A percentile compares a stretch with the other conserved stretches of the same genome.
Conservation (phyloP, 768 basidiomycete genomes). For the Cystofilobasidium macerans region DNA sequence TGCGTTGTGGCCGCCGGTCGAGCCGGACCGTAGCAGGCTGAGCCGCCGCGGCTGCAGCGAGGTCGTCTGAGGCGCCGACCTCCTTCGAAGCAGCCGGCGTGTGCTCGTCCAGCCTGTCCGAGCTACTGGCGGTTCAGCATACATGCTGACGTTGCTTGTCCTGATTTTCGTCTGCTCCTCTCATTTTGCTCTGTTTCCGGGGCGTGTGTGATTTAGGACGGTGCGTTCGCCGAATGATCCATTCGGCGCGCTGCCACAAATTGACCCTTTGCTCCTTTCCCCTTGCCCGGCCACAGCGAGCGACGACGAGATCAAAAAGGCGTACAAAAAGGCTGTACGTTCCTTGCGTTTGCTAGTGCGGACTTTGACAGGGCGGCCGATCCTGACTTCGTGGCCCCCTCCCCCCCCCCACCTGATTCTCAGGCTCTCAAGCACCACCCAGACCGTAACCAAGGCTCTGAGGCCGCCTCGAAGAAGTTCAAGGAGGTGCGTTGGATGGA, state of each 20-base stretch:
- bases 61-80: not conserved
- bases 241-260: too few relatives aligned
- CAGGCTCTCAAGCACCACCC: conserved; percentile 91
- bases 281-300: conserved; percentile 42
- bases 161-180: too few relatives aligned
- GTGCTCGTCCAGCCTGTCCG: too few relatives aligned
- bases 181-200: too few relatives aligned
- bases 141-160: too few relatives aligned
- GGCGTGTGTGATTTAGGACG: too few relatives aligned
- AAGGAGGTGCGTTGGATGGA: conserved; percentile 55
- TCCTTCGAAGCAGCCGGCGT: not conserved
- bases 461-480: conserved; percentile 77
- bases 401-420: conserved; percentile 1
- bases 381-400: not conserved
- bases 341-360: too few relatives aligned
- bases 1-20: not conserved
- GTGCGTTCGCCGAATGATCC: too few relatives aligned
- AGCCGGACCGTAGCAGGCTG: not conserved
- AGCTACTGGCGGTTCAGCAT: too few relatives aligned
- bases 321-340: conserved; percentile 74
- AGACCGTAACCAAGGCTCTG: conserved; percentile 72
- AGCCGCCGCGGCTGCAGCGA: not conserved
- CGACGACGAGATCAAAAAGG: conserved; percentile 78
- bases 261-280: not conserved
- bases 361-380: not conserved